Evolutionary conservation across 2,329 filamentous ascomycete species (phyloP).

Genomic region (Trichothecium sympodiale): DNA sequence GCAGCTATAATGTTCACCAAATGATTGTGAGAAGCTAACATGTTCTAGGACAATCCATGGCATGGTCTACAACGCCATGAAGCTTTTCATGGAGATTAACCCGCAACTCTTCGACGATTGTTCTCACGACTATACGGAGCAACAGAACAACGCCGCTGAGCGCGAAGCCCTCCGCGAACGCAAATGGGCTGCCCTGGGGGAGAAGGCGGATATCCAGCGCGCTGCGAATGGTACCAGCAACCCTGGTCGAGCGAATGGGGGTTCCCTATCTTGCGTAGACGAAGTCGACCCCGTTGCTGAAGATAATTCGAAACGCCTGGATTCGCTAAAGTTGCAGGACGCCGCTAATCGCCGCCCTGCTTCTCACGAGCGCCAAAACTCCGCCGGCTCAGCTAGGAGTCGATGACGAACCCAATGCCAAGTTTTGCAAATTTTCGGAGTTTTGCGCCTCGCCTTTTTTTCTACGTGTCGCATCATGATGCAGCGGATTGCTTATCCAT

Average conservation of each 20-base stretch:
- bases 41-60: slow-evolving; percentile 80
- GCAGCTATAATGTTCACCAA: slow-evolving; percentile 12
- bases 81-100: slow-evolving; percentile 99
- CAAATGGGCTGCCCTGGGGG: slow-evolving; percentile 79
- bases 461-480: no score
- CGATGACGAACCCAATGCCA: slow-evolving; percentile 21
- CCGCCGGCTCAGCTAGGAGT: slow-evolving; percentile 42
- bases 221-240: slow-evolving; percentile 20
- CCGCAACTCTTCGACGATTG: slow-evolving; percentile 97
- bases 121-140: slow-evolving; percentile 94
- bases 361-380: slow-evolving; percentile 49
- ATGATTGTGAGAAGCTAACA: background rate
- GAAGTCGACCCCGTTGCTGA: slow-evolving; percentile 72
- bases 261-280: slow-evolving; percentile 44
- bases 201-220: slow-evolving; percentile 65
- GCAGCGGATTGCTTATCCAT: no score
- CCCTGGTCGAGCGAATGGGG: slow-evolving; percentile 25
- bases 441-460: background rate
- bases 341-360: slow-evolving; percentile 47
- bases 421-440: background rate
- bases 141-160: slow-evolving; percentile 83
- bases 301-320: slow-evolving; percentile 76
- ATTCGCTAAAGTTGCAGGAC: slow-evolving; percentile 85
- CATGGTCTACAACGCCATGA: slow-evolving; percentile 99
- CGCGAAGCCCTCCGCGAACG: slow-evolving; percentile 71